Conservation (phyloP, 1,284 basidiomycete genomes). For the Marasmius fiardii region DNA sequence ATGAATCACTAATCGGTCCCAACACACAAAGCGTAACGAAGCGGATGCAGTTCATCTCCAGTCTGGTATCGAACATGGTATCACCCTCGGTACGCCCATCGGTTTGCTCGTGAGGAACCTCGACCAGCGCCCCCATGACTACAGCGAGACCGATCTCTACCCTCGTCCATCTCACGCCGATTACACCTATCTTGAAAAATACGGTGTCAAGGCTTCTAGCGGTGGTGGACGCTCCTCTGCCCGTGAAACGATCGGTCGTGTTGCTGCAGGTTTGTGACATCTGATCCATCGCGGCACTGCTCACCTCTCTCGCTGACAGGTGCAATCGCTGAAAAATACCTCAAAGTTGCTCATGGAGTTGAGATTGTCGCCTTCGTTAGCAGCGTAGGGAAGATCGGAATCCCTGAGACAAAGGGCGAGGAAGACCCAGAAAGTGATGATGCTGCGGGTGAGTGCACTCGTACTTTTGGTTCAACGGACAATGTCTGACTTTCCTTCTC, state of each 20-base stretch:
- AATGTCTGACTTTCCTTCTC: neutral
- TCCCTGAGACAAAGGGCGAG: constrained; percentile 53
- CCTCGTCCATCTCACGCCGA: constrained; percentile 98
- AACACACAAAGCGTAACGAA: constrained; percentile 79
- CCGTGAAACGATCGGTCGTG: constrained; percentile 90
- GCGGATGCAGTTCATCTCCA: constrained; percentile 95
- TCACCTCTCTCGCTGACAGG: constrained; percentile 40
- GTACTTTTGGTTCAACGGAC: neutral
- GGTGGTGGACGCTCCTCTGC: constrained; percentile 95
- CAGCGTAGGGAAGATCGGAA: constrained; percentile 89
- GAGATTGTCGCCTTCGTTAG: constrained; percentile 98
- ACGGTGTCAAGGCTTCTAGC: constrained; percentile 95
- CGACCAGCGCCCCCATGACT: constrained; percentile 98
- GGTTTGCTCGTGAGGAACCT: constrained; percentile 96
- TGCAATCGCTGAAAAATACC: constrained; percentile 96
- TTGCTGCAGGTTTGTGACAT: constrained; percentile 14
- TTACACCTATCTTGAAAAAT: constrained; percentile 98
- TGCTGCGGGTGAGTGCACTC: constrained; percentile 55
- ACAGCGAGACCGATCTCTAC: constrained; percentile 97
- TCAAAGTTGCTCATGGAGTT: constrained; percentile 84
- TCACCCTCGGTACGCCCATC: constrained; percentile 97
- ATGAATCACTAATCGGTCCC: constrained; percentile 1
- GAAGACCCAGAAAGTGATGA: constrained; percentile 63
- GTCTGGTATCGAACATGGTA: constrained; percentile 90
- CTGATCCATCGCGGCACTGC: neutral